Evolutionary conservation across 768 basidiomycete genomes (phyloP), one percentile per base, ranked within the genome.

Genomic region (Pisolithus albus): DNA sequence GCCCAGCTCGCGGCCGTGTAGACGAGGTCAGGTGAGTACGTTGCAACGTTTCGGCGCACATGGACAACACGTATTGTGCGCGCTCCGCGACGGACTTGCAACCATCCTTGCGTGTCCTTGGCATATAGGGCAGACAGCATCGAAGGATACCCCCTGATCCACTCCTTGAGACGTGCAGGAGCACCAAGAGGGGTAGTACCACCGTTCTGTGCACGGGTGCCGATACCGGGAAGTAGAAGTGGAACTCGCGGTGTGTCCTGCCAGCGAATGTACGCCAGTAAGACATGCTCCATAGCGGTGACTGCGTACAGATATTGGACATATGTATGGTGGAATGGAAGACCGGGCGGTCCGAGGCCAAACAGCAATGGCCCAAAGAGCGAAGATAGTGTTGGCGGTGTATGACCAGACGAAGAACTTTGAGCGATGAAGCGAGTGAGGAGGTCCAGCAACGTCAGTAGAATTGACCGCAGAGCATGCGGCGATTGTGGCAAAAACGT

Each of bases 311-410:
- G 80, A 64, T 92, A 98, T 56, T 77, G 74, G 19, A 73, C 61
- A 63, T 88, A 89, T 8, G 80, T 78, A 49, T 72, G 72, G 50
- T 78, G 72, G 69, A 84, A 80, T 23, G 76, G 64, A 46, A 75
- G 69, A 51, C 73, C 72, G 1, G 75, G 69, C 11, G 74, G 66
- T 8, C 79, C 80, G 53, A 94, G 79, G 48, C 93, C 92, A 57
- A 97, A 97, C 44, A 98, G 70, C 24, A 95, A 73, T 1, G 93
- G 92, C 0, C 88, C 88, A 63, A 97, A 95, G 7, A 95, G 78
- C 13, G 90, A 82, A 1, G 93, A 90, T 37, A 98, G 80, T 1
- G 91, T 84, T 18, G 89, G 86, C 0, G 93, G 93, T 0, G 92
- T 94, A 58, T 95, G 88, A 2, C 95, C 94, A 13, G 91, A 92